Conservation (phyloP, 495 filamentous ascomycete species). For the Aspergillus cristatus region DNA sequence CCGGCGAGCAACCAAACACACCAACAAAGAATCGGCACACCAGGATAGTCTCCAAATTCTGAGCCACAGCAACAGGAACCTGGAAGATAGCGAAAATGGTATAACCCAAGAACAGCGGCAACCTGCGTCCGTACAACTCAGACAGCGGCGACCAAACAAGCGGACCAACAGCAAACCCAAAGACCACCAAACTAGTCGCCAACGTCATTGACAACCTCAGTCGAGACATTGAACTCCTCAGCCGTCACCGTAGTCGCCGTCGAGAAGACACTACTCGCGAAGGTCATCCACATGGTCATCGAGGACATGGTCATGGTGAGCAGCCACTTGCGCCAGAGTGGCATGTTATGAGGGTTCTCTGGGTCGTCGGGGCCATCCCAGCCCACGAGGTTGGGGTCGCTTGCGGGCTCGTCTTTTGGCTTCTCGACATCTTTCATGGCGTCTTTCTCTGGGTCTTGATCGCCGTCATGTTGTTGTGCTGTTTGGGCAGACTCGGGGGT, state of each 20-base stretch:
- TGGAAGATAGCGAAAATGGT: slow-evolving; percentile 51
- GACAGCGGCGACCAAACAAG: slow-evolving; percentile 47
- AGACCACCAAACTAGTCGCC: slow-evolving; percentile 47
- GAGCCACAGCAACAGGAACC: slow-evolving; percentile 51
- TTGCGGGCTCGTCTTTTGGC: slow-evolving; percentile 11
- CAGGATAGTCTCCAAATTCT: slow-evolving; percentile 50
- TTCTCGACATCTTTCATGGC: slow-evolving; percentile 15
- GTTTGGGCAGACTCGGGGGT: not conserved
- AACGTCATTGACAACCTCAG: slow-evolving; percentile 48
- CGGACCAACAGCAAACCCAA: slow-evolving; percentile 47
- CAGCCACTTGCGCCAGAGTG: slow-evolving; percentile 53
- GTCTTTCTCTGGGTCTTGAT: slow-evolving; percentile 7
- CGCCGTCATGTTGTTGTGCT: not conserved
- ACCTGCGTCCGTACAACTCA: slow-evolving; percentile 48
- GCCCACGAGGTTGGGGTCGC: slow-evolving; percentile 34
- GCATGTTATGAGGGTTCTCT: slow-evolving; percentile 63
- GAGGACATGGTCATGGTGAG: slow-evolving; percentile 52
- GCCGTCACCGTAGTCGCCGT: slow-evolving; percentile 41
- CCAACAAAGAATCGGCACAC: slow-evolving; percentile 54
- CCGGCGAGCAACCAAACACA: slow-evolving; percentile 52
- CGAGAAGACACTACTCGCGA: slow-evolving; percentile 50
- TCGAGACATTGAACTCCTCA: slow-evolving; percentile 40
- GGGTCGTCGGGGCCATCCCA: slow-evolving; percentile 51
- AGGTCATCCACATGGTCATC: slow-evolving; percentile 53
- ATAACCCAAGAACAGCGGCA: slow-evolving; percentile 49